Evolutionary conservation across 176 grass and related monocot species (phyloP), one percentile per base, ranked within the genome.

Genomic region (Hordeum vulgare): DNA sequence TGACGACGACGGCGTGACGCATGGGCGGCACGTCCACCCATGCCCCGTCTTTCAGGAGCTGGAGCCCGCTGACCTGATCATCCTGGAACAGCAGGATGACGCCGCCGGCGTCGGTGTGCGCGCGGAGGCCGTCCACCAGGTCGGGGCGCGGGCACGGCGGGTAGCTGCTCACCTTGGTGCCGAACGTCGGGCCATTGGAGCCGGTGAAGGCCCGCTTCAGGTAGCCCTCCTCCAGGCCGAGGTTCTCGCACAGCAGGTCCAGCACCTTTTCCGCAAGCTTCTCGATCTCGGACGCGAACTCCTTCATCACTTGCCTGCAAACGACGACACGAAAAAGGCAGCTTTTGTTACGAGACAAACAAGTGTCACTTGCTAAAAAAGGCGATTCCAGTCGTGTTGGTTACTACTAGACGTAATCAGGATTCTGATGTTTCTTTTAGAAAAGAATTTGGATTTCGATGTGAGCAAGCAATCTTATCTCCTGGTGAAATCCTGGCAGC

Each of bases 41-140:
- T 2, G 71, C 39, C 3, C 85, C 90, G 56, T 60, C 92, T 80
- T 79, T 95, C 27, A 98, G 90, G 9, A 98, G 81, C 89, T 95
- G 93, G 3, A 98, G 90, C 15, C 96, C 93, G 68, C 93, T 98
- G 15, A 98, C 90, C 80, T 91, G 86, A 56, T 91, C 72, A 36
- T 98, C 96, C 89, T 98, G 96, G 82, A 98, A 98, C 42, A 98
- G 76, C 57, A 98, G 85, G 80, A 98, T 94, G 80, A 98, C 86
- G 81, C 96, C 96, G 9, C 93, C 93, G 54, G 96, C 96, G 81
- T 98, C 96, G 18, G 96, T 98, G 79, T 98, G 96, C 7, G 96
- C 96, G 33, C 93, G 90, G 24, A 98, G 92, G 4, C 96, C 96
- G 60, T 90, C 65, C 3, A 95, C 80, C 26, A 98, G 80, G 60